phyloP scores from a whole-genome alignment of 768 basidiomycete species.

The Mycena indigotica region DNA sequence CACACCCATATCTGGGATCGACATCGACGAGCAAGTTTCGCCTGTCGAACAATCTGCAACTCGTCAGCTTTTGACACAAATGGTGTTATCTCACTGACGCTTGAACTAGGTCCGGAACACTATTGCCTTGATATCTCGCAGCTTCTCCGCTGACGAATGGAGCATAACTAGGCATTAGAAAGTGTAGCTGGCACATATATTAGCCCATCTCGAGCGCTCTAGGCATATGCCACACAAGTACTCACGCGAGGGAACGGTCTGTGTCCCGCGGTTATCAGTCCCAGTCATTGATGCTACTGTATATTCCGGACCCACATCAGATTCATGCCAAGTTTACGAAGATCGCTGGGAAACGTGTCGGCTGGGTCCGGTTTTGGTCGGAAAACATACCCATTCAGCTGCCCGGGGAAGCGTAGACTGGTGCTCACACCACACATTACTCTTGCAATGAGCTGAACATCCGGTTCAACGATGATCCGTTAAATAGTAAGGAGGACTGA shows the following conservation, averaged over 20 bases:
- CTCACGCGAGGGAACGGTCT: slow-evolving; percentile 87
- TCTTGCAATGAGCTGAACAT: slow-evolving; percentile 66
- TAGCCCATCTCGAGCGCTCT: too few relatives aligned
- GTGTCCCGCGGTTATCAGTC: too few relatives aligned
- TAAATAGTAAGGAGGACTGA: slow-evolving; percentile 33
- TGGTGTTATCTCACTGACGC: slow-evolving; percentile 52
- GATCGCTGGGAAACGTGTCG: slow-evolving; percentile 51
- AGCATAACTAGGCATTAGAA: slow-evolving; percentile 94
- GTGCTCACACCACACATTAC: slow-evolving; percentile 97
- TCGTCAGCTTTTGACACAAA: not conserved
- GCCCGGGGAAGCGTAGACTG: slow-evolving; percentile 90
- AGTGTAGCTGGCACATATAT: slow-evolving; percentile 70
- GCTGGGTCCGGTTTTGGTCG: slow-evolving; percentile 1
- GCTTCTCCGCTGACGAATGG: slow-evolving; percentile 78
- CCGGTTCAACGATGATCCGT: not conserved
- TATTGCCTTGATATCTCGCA: slow-evolving; percentile 58
- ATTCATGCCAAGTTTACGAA: slow-evolving; percentile 91
- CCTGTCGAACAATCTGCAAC: slow-evolving; percentile 73
- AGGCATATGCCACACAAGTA: too few relatives aligned
- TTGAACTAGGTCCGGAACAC: slow-evolving; percentile 70
- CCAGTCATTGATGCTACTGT: too few relatives aligned
- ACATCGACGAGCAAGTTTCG: slow-evolving; percentile 81
- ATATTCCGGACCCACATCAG: slow-evolving; percentile 56
- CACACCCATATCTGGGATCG: slow-evolving; percentile 76
- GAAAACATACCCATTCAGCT: slow-evolving; percentile 74